These are phyloP conservation scores for Fusarium ramigenum DNA, from an alignment of 2,329 filamentous ascomycete genomes.

Conservation along the genomic window DNA sequence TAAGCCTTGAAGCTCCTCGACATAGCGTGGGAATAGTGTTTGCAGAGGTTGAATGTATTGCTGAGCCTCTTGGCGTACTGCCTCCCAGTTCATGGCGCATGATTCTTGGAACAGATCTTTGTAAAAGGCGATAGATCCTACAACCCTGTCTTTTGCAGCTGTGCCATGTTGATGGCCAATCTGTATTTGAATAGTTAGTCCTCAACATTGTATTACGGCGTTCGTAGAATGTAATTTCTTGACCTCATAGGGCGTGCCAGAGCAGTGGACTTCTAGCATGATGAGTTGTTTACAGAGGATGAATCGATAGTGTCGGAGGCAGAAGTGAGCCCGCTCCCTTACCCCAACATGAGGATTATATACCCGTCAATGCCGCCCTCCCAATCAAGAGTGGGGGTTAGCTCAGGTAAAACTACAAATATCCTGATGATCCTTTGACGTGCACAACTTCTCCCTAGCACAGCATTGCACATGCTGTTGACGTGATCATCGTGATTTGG, in stretches of 20 bases:
- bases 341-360: constrained; percentile 7
- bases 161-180: constrained; percentile 32
- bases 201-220: accelerated
- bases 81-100: constrained; percentile 30
- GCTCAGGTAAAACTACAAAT: neutral
- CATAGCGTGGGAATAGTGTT: constrained; percentile 5
- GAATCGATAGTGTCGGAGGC: neutral
- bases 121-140: constrained; percentile 31
- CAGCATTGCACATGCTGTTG: neutral
- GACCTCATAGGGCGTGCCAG: constrained; percentile 25
- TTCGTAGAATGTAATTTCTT: accelerated
- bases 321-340: neutral
- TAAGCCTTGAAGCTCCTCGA: constrained; percentile 59
- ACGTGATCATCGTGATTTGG: neutral
- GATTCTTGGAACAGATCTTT: constrained; percentile 16
- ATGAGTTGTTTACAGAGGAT: neutral
- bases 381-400: constrained; percentile 3
- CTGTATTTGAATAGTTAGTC: neutral
- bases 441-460: neutral
- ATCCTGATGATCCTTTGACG: neutral
- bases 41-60: constrained; percentile 21
- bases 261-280: constrained; percentile 26
- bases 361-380: neutral
- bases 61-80: constrained; percentile 17
- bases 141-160: constrained; percentile 11